Percentiles rank a stretch among this genome's conserved stretches.
Conservation (phyloP, 1,284 basidiomycete species). For the Prillingera fragicola region DNA sequence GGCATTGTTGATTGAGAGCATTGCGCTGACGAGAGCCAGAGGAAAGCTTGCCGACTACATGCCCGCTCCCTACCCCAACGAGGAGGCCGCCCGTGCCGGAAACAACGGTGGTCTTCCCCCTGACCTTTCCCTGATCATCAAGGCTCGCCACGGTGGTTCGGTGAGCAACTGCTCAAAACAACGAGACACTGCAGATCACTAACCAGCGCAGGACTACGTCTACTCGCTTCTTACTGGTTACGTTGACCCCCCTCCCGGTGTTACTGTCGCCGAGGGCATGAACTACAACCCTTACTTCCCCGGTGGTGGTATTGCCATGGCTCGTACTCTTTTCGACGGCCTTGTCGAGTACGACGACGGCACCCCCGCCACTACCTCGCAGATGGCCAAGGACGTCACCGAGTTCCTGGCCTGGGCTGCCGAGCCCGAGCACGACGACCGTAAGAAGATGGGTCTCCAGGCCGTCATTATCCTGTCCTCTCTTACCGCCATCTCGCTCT, state of each 20-base stretch:
- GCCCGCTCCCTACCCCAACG: constrained; percentile 93
- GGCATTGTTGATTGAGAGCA: neutral
- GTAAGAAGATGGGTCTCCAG: constrained; percentile 88
- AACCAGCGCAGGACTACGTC: constrained; percentile 72
- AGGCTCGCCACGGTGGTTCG: constrained; percentile 94
- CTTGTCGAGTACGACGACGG: constrained; percentile 92
- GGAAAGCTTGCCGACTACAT: constrained; percentile 77
- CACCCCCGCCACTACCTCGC: constrained; percentile 95
- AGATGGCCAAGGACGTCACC: constrained; percentile 98
- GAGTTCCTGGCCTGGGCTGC: constrained; percentile 93
- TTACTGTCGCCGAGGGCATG: constrained; percentile 93
- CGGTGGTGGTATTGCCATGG: constrained; percentile 97
- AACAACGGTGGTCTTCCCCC: constrained; percentile 89
- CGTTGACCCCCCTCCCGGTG: constrained; percentile 92
- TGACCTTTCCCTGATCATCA: constrained; percentile 94
- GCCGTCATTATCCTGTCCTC: constrained; percentile 84
- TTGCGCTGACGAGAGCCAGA: no score
- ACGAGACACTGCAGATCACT: neutral
- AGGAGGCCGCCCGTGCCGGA: constrained; percentile 90
- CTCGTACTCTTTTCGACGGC: constrained; percentile 90
- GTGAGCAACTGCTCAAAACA: constrained; percentile 52
- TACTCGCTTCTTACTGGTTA: constrained; percentile 97
- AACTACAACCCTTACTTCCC: constrained; percentile 99
- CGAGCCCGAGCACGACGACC: constrained; percentile 95
- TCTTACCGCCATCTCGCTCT: constrained; percentile 73